Evolutionary conservation across 495 filamentous ascomycete genomes (phyloP).

Genomic region (Neurospora cerealis): DNA sequence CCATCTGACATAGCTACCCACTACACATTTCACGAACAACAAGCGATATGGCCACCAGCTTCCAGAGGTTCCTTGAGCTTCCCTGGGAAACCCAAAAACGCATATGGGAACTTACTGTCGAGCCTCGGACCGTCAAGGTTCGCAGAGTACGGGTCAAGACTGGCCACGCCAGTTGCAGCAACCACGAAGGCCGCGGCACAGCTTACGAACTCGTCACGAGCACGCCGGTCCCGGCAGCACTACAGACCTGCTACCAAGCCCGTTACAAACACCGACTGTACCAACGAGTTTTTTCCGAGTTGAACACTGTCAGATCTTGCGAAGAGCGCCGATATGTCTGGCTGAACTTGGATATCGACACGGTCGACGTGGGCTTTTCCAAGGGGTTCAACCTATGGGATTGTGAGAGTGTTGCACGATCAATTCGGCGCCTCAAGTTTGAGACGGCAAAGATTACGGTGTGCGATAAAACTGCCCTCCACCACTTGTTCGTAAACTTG

Average conservation of each 20-base stretch:
- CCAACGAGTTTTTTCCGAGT: not conserved
- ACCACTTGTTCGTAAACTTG: not conserved
- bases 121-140: not conserved
- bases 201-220: not conserved
- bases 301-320: not conserved
- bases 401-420: not conserved
- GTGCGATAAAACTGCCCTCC: not conserved
- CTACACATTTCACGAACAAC: not conserved
- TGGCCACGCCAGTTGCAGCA: not conserved
- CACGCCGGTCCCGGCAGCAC: not conserved
- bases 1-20: not conserved
- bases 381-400: accelerated
- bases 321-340: not conserved
- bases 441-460: not conserved
- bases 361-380: not conserved
- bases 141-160: not conserved
- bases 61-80: not conserved
- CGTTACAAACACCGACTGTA: not conserved
- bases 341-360: not conserved
- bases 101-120: not conserved
- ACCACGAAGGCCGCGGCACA: not conserved
- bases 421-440: not conserved
- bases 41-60: not conserved
- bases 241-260: not conserved
- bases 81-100: not conserved